Evolutionary conservation across 73 alveolate genomes (phyloP).

Genomic region (Paramecium sexaurelia): DNA sequence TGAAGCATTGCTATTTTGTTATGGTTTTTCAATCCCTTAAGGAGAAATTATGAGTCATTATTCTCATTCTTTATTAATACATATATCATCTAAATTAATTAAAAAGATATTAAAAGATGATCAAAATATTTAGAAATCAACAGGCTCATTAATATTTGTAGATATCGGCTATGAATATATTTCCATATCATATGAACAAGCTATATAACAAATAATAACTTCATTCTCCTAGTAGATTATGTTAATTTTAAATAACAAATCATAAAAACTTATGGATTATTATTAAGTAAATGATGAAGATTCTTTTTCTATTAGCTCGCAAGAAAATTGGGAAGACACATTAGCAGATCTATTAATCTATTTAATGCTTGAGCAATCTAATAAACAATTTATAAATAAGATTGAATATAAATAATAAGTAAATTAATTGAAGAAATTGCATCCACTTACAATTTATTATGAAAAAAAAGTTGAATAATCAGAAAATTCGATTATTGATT

Average conservation of each 20-base stretch:
- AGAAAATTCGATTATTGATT: background rate
- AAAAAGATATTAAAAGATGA: background rate
- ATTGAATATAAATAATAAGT: background rate
- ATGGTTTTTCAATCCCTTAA: background rate
- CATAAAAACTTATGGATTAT: background rate
- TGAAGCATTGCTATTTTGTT: background rate
- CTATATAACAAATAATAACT: background rate
- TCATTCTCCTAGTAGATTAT: background rate
- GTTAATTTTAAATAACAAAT: background rate
- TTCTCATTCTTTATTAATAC: background rate
- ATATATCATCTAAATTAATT: background rate
- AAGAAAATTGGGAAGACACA: background rate
- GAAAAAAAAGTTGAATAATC: background rate
- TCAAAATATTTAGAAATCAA: background rate
- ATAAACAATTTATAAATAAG: background rate
- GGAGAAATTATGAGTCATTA: background rate
- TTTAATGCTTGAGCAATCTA: background rate
- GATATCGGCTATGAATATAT: background rate
- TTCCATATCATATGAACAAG: background rate
- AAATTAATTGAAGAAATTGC: background rate
- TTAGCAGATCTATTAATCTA: background rate
- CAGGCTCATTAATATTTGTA: background rate
- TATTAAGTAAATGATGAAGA: background rate
- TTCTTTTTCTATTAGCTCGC: background rate
- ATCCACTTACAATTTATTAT: background rate